A percentile compares a stretch with the other conserved stretches of the same genome.
These are phyloP conservation scores for Polyplosphaeria fusca DNA, from an alignment of 495 filamentous ascomycete genomes.

Conservation along the genomic window DNA sequence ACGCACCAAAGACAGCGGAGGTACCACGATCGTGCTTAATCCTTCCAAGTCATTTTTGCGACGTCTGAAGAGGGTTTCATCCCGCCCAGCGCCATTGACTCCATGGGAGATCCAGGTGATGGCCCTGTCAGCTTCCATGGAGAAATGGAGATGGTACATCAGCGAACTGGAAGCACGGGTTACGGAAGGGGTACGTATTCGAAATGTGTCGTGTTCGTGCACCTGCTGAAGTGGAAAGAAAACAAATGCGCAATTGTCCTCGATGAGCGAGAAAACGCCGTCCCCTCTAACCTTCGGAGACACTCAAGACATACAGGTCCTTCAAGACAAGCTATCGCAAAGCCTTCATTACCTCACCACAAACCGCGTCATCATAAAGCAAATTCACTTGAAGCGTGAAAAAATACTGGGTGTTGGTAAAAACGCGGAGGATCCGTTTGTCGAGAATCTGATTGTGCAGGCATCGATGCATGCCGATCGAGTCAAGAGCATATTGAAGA, in stretches of 20 bases:
- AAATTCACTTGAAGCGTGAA: no score
- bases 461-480: background rate
- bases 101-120: background rate
- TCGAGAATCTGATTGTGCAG: no score
- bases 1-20: background rate
- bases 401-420: no score
- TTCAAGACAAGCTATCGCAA: slow-evolving; percentile 1
- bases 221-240: no score
- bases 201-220: no score
- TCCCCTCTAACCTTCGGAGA: background rate
- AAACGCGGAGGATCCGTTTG: no score
- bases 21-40: background rate
- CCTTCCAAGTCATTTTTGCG: background rate
- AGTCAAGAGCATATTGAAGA: background rate
- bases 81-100: background rate
- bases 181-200: no score
- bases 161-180: background rate
- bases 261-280: no score
- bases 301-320: background rate
- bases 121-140: background rate
- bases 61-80: background rate
- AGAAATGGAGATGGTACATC: slow-evolving; percentile 2
- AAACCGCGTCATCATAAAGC: no score
- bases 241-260: no score
- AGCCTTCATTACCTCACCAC: no score